Percentiles rank a stretch among this genome's conserved stretches.
phyloP scores from a whole-genome alignment of 257 asterid genomes.

The Solanum ossicruentum region DNA sequence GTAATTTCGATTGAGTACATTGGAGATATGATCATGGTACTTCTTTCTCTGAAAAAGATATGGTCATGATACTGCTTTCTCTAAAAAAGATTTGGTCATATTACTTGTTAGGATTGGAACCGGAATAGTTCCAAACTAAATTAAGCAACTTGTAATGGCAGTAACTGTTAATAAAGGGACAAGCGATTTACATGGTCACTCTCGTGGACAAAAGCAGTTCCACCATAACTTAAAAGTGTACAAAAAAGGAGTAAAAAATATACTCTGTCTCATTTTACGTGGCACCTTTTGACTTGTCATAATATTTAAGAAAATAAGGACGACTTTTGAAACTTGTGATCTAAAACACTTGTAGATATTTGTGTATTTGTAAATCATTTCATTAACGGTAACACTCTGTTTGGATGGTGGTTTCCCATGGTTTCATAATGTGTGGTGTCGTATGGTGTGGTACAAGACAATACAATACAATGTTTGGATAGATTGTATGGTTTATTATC shows the following conservation, averaged over 20 bases:
- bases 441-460: too few relatives aligned
- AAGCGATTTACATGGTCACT: background rate
- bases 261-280: too few relatives aligned
- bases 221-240: background rate
- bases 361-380: too few relatives aligned
- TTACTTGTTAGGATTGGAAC: background rate
- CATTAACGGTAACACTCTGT: too few relatives aligned
- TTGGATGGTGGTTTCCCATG: too few relatives aligned
- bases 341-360: too few relatives aligned
- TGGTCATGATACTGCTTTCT: background rate
- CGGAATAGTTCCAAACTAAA: background rate
- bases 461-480: too few relatives aligned
- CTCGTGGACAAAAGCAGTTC: background rate
- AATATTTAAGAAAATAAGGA: too few relatives aligned
- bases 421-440: too few relatives aligned
- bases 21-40: background rate
- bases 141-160: background rate
- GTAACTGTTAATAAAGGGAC: background rate
- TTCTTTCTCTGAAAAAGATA: background rate
- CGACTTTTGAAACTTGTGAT: too few relatives aligned
- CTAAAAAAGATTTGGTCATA: background rate
- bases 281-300: too few relatives aligned
- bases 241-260: background rate
- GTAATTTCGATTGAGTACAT: background rate
- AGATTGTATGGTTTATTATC: too few relatives aligned